Evolutionary conservation across 2,329 filamentous ascomycete genomes (phyloP).

Genomic region (Pseudocercospora pini-densiflorae): DNA sequence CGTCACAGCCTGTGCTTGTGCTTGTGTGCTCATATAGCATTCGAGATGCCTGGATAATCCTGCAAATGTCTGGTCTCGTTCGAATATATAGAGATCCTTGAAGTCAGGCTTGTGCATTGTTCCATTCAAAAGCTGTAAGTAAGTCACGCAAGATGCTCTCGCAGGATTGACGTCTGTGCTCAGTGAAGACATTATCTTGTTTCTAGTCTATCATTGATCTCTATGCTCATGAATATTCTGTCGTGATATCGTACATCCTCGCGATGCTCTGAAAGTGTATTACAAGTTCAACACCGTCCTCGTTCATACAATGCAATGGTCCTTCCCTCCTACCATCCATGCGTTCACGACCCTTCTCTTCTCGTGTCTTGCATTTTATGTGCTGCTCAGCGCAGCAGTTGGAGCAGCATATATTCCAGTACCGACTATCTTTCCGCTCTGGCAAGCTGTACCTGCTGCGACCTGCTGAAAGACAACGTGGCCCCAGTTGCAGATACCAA

Average conservation of each 20-base stretch:
- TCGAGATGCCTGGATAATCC: too few species aligned
- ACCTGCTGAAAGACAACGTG: conserved; percentile 46
- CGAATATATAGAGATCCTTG: too few species aligned
- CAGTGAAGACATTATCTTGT: neutral
- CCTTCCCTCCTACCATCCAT: neutral
- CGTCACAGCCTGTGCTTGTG: neutral
- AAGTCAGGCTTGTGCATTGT: too few species aligned
- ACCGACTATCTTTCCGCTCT: conserved; percentile 27
- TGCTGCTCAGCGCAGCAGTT: too few species aligned
- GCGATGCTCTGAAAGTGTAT: neutral
- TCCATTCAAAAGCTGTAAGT: too few species aligned
- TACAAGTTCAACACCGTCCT: too few species aligned
- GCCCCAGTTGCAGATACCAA: conserved; percentile 51
- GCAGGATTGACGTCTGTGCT: too few species aligned
- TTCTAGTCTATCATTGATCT: neutral
- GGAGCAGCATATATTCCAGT: conserved; percentile 17
- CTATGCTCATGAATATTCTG: neutral
- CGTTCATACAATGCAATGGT: neutral
- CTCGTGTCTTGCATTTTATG: too few species aligned
- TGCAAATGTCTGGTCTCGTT: too few species aligned
- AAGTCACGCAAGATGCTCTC: too few species aligned
- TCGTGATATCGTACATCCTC: neutral
- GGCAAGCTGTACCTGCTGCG: conserved; percentile 49
- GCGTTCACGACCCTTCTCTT: neutral
- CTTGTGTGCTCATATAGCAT: too few species aligned